Evolutionary conservation across 23 red algal genomes (phyloP).

Genomic region (Agarophyton chilense): DNA sequence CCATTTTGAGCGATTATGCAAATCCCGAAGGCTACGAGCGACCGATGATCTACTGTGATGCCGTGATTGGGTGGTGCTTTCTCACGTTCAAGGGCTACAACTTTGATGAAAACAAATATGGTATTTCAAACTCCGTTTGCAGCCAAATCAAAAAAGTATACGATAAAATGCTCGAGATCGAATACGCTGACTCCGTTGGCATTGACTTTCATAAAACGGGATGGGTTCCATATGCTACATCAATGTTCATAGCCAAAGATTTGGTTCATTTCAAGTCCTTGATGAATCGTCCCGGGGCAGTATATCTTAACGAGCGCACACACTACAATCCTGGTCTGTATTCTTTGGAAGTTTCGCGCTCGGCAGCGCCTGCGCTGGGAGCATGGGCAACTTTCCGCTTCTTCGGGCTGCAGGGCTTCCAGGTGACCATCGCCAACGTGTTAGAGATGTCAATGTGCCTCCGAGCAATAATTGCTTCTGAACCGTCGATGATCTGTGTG

Average conservation of each 20-base stretch:
- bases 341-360: constrained; percentile 51
- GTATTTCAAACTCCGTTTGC: neutral
- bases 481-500: constrained; percentile 28
- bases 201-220: constrained; percentile 69
- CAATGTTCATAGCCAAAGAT: constrained; percentile 32
- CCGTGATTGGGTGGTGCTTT: constrained; percentile 40
- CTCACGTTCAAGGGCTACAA: constrained; percentile 45
- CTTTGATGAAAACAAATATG: constrained; percentile 15
- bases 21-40: neutral
- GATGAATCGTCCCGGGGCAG: constrained; percentile 30
- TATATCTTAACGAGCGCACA: constrained; percentile 50
- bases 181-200: constrained; percentile 42
- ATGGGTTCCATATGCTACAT: constrained; percentile 40
- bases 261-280: constrained; percentile 13
- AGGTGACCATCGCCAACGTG: constrained; percentile 12
- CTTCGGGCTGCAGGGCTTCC: constrained; percentile 50
- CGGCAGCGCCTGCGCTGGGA: constrained; percentile 19
- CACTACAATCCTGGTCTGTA: constrained; percentile 55
- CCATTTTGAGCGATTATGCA: neutral
- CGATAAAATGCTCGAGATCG: constrained; percentile 24
- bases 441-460: constrained; percentile 43
- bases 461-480: neutral
- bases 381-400: constrained; percentile 55
- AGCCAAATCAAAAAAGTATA: constrained; percentile 20
- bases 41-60: constrained; percentile 50